Evolutionary conservation across 495 filamentous ascomycete genomes (phyloP), one percentile per base, ranked within the genome.

Genomic region (Cercophora newfieldiana): DNA sequence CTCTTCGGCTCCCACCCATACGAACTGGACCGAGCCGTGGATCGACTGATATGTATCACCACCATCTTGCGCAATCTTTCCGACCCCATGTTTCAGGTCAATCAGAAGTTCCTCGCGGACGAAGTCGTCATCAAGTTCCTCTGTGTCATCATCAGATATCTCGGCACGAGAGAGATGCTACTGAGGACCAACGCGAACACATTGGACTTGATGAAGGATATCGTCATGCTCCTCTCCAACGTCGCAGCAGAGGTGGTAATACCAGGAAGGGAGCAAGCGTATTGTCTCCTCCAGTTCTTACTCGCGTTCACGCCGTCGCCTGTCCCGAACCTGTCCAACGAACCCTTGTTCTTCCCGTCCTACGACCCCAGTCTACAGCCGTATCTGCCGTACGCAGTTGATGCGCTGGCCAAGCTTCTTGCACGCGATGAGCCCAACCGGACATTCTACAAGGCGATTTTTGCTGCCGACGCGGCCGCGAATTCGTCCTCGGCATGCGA

Each of bases 151-250:
- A 94, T 97, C 69, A 84, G 92, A 50, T 91, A 91, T 68, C 82
- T 99, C 29, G 94, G 95, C 44, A 97, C 94, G 3, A 89, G 92
- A n/a, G 89, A 91, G 68, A 89, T 91, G 83, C 83, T 97, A 47
- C 78, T 97, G 50, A 87, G 93, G 21, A 91, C 86, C 7, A 81
- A 94, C 67, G 79, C 81, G 65, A 95, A 97, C 77, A 94, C 91
- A 4, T 77, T 96, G 71, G 94, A 99, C 75, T 91, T 99, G 70
- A 96, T 96, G 91, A 99, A 99, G 76, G 95, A 99, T 76, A 82
- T 93, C 16, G 87, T 98, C 63, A 90, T 89, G 49, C 90, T 93
- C 61, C 81, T 99, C 44, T 95, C 93, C 64, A 97, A 99, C 73
- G 83, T 94, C 61, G 86, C 93, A 19, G 87, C 93, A 63, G 82